Percentiles rank a stretch among this genome's conserved stretches.
These are phyloP conservation scores for Fusarium vanettenii DNA, from an alignment of 2,329 filamentous ascomycete genomes.

Conservation along the genomic window DNA sequence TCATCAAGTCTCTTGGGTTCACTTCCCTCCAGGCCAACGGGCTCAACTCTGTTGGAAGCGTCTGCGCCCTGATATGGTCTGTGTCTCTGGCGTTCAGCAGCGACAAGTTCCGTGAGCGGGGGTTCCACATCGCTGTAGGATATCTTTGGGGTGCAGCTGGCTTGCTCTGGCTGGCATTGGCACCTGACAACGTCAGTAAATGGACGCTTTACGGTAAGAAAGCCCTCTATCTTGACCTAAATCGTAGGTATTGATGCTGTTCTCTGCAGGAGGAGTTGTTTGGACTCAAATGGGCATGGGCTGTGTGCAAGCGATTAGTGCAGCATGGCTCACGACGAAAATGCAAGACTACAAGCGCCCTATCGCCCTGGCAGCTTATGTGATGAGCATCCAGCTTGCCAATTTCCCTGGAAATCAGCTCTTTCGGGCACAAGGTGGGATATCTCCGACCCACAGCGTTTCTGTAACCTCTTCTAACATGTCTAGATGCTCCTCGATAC, in stretches of 20 bases:
- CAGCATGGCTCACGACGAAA: constrained; percentile 45
- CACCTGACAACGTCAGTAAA: constrained; percentile 35
- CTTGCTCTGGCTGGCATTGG: constrained; percentile 43
- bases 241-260: not conserved
- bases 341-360: constrained; percentile 46
- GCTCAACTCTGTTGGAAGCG: constrained; percentile 44
- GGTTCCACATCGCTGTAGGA: constrained; percentile 43
- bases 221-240: rapidly evolving
- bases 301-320: constrained; percentile 45
- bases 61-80: constrained; percentile 43
- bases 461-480: not conserved
- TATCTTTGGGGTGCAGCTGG: constrained; percentile 44
- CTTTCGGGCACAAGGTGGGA: constrained; percentile 41
- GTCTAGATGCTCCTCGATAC: constrained; percentile 43
- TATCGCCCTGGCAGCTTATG: constrained; percentile 45
- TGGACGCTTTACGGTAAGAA: constrained; percentile 39
- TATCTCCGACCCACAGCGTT: not conserved
- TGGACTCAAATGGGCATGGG: constrained; percentile 50
- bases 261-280: constrained; percentile 41
- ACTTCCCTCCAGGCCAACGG: constrained; percentile 44
- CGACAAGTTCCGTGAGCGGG: constrained; percentile 44
- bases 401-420: constrained; percentile 47
- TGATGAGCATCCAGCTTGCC: constrained; percentile 47
- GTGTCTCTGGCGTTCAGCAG: constrained; percentile 43
- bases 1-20: constrained; percentile 46